phyloP scores from a whole-genome alignment of 306 rosid genomes.

The Cucurbita moschata region DNA sequence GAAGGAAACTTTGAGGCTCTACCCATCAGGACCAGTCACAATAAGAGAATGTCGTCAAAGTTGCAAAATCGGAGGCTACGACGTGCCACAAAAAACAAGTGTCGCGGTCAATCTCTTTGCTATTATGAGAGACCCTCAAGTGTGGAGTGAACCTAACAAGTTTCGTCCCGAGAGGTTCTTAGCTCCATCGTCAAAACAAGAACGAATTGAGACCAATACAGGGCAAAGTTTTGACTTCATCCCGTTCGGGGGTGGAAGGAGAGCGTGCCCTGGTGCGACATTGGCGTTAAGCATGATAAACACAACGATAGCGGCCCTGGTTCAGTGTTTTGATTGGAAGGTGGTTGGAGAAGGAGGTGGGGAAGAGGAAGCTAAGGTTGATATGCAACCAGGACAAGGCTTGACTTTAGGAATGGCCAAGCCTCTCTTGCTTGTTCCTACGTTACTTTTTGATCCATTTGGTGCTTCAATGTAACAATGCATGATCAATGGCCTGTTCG shows the following conservation, averaged over 20 bases:
- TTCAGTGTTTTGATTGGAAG: conserved; percentile 37
- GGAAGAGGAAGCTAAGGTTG: neutral
- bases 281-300: conserved; percentile 11
- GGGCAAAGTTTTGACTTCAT: conserved; percentile 22
- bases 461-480: neutral
- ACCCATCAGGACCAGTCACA: conserved; percentile 33
- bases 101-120: conserved; percentile 28
- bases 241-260: conserved; percentile 50
- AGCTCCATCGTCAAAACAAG: conserved; percentile 9
- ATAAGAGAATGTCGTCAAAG: conserved; percentile 21
- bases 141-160: conserved; percentile 26
- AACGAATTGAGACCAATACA: neutral
- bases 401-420: conserved; percentile 1
- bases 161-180: conserved; percentile 17
- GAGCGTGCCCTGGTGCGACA: conserved; percentile 31
- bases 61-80: conserved; percentile 19
- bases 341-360: conserved; percentile 5
- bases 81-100: conserved; percentile 21
- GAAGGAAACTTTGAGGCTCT: conserved; percentile 34
- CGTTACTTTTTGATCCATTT: neutral
- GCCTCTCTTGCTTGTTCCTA: neutral
- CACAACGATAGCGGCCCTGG: conserved; percentile 16
- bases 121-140: conserved; percentile 37
- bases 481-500: neutral
- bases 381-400: neutral